Evolutionary conservation across 2,329 filamentous ascomycete species (phyloP), one percentile per base, ranked within the genome.

Genomic region (Penicillium thymicola): DNA sequence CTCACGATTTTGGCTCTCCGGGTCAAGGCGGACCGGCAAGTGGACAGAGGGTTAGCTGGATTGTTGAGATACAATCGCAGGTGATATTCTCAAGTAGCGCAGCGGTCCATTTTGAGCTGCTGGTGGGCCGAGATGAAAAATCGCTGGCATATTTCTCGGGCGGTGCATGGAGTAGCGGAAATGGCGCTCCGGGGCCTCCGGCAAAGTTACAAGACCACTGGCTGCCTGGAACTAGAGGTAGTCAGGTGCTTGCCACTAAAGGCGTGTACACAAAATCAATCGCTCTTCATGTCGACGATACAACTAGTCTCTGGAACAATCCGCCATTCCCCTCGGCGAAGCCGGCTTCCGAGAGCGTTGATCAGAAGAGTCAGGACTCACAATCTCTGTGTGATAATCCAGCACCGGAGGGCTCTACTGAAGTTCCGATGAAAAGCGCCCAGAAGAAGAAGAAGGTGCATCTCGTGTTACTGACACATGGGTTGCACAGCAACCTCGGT

Each of bases 81-180:
- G 89, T 97, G 60, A 85, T 99, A 46, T 99, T 99, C 72, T 97
- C 94, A 2, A 86, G 84, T 28, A 92, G 89, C 32, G 94, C 92
- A 1, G 87, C 88, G 13, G 93, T 97, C 3, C 86, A 88, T 63
- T 99, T 90, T 71, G 94, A 99, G 72, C 74, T 99, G 25, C 75
- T 96, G 36, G 81, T 99, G 32, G 90, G 90, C 28, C 84, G 93
- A 53, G 93, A 99, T 71, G 85, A 91, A 70, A 89, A 90, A 70
- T 94, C 90, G 41, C 74, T 96, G 44, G 88, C 85, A 56, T 75
- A 92, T 21, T 88, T 82, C 21, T 82, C 85, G 61, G 77, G 79
- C 3, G 78, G 82, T 65, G 72, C 85, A 72, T 79, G 78, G 25
- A 77, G 60, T 32, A 45, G 76, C 46, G 79, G 76, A 30, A 74